Percentiles rank a stretch among this genome's conserved stretches.
phyloP scores from a whole-genome alignment of 164 flowering plant genomes.

The Brasenia schreberi region DNA sequence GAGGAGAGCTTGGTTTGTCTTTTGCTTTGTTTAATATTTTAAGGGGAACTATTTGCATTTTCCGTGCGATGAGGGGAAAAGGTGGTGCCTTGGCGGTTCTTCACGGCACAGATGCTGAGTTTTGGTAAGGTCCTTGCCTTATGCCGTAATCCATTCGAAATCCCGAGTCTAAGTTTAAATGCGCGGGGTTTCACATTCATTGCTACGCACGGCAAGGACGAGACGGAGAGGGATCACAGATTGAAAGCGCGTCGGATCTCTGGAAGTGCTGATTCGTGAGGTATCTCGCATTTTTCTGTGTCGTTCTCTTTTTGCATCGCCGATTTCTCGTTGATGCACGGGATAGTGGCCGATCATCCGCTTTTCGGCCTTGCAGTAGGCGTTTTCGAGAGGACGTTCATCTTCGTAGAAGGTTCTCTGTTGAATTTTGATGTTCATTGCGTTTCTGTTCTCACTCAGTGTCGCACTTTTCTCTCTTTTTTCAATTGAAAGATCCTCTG shows the following conservation, averaged over 20 bases:
- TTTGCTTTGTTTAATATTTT: not conserved
- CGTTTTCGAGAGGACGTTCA: not conserved
- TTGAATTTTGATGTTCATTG: not conserved
- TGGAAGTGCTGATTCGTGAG: not conserved
- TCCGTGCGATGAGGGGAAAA: constrained; percentile 67
- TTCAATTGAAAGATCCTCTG: not conserved
- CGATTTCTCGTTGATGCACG: not conserved
- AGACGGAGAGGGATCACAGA: not conserved
- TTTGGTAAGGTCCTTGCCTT: constrained; percentile 46
- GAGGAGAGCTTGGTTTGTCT: not conserved
- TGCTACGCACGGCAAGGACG: not conserved
- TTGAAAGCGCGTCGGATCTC: not conserved
- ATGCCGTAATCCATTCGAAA: constrained; percentile 56
- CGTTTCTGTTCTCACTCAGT: not conserved
- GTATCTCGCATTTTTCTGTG: not conserved
- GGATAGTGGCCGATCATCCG: not conserved
- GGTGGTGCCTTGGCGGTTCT: constrained; percentile 40
- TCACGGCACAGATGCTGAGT: constrained; percentile 78
- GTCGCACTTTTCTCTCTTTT: not conserved
- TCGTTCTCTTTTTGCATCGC: not conserved
- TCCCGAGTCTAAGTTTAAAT: constrained; percentile 2
- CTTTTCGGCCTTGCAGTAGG: not conserved
- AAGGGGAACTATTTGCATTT: constrained; percentile 8
- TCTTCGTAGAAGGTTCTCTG: not conserved
- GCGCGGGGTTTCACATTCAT: not conserved